Percentiles rank a stretch among this genome's conserved stretches.
phyloP scores from a whole-genome alignment of 208 protist species.

The Eutreptiella sp. region DNA sequence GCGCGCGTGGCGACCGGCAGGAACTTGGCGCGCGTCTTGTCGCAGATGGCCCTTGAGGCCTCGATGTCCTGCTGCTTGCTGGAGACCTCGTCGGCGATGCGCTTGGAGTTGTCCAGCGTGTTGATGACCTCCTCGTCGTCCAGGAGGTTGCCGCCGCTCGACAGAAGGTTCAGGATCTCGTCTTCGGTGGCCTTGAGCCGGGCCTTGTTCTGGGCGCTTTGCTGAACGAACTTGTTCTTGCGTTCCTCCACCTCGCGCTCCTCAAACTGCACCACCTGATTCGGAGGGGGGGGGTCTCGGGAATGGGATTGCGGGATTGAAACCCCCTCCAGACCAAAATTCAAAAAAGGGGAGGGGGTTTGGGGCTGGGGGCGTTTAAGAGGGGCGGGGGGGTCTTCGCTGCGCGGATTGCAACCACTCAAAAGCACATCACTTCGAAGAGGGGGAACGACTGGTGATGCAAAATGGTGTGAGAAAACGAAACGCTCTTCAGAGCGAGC shows the following conservation, averaged over 20 bases:
- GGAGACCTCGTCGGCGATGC: conserved; percentile 47
- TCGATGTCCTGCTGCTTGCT: conserved; percentile 83
- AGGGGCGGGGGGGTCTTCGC: no score
- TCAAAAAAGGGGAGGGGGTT: no score
- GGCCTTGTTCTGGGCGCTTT: conserved; percentile 30
- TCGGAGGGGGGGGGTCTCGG: no score
- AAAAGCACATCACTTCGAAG: no score
- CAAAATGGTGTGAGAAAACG: no score
- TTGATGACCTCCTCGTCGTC: conserved; percentile 45
- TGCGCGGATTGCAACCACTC: no score
- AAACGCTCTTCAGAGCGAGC: no score
- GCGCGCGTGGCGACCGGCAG: conserved; percentile 86
- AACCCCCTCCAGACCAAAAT: no score
- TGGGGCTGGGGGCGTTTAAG: no score
- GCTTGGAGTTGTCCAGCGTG: conserved; percentile 43
- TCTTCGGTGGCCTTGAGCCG: conserved; percentile 64
- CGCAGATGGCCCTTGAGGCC: conserved; percentile 90
- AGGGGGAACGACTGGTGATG: no score
- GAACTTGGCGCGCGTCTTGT: conserved; percentile 87
- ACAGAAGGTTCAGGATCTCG: conserved; percentile 57
- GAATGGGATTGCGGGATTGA: no score
- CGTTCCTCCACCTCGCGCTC: conserved; percentile 49
- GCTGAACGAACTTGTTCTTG: conserved; percentile 42
- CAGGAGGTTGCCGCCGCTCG: conserved; percentile 41
- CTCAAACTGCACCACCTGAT: conserved; percentile 44